Percentiles rank a stretch among this genome's conserved stretches.
Conservation (phyloP, 345 rosid species). For the Eucalyptus microcorys region DNA sequence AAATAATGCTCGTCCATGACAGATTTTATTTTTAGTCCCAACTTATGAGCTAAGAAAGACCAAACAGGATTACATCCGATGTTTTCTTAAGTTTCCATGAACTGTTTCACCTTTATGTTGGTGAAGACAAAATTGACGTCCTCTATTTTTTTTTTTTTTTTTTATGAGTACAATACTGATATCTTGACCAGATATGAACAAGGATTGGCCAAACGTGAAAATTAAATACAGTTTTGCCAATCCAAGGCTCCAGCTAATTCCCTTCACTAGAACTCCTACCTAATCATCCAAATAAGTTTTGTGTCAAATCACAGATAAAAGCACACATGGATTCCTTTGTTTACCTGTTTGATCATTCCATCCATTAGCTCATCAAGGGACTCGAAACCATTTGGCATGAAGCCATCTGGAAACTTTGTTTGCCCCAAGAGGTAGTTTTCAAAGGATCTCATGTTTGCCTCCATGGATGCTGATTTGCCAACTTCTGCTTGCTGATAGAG, state of each 20-base stretch:
- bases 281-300: not conserved
- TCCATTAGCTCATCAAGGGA: slow-evolving; percentile 53
- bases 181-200: not conserved
- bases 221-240: not conserved
- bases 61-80: not conserved
- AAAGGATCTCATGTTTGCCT: slow-evolving; percentile 18
- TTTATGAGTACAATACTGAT: not conserved
- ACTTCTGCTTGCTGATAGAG: slow-evolving; percentile 11
- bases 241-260: not conserved
- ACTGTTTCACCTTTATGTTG: not conserved
- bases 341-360: slow-evolving; percentile 56
- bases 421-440: slow-evolving; percentile 23
- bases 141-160: not conserved
- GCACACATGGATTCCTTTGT: not conserved
- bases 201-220: not conserved
- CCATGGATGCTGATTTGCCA: slow-evolving; percentile 8
- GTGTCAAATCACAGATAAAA: not conserved
- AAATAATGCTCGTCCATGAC: not conserved
- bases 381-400: slow-evolving; percentile 27
- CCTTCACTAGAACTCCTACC: not conserved
- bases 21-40: not conserved
- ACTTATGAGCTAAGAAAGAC: not conserved
- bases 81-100: not conserved
- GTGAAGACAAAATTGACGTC: not conserved
- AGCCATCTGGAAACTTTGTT: slow-evolving; percentile 26